A percentile compares a stretch with the other conserved stretches of the same genome.
Conservation (phyloP, 805 yeast species). For the Metschnikowia matae region DNA sequence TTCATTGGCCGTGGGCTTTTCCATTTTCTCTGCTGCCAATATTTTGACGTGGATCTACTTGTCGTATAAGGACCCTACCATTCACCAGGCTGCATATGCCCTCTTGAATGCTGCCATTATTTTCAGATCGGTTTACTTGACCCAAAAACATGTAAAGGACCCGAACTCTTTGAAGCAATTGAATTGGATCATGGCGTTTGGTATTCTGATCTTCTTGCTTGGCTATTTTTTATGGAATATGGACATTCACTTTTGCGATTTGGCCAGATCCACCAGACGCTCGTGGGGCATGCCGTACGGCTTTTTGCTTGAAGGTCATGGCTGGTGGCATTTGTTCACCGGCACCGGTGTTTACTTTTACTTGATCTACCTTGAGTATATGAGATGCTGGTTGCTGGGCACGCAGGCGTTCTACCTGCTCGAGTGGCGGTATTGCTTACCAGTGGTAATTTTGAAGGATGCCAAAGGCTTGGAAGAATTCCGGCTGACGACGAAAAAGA, state of each 20-base stretch:
- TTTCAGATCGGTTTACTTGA: constrained; percentile 50
- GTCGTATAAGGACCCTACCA: constrained; percentile 71
- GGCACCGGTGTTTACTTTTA: constrained; percentile 87
- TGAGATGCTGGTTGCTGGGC: constrained; percentile 63
- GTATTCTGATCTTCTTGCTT: constrained; percentile 57
- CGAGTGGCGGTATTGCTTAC: constrained; percentile 48
- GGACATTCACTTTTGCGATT: constrained; percentile 74
- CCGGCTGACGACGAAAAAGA: constrained; percentile 4
- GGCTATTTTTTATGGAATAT: constrained; percentile 89
- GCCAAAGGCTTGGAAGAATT: constrained; percentile 12
- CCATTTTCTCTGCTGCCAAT: constrained; percentile 51
- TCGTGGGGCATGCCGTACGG: constrained; percentile 79
- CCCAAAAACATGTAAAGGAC: constrained; percentile 51
- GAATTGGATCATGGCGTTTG: constrained; percentile 51
- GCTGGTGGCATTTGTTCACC: constrained; percentile 94
- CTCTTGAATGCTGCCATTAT: constrained; percentile 71
- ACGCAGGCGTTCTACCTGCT: constrained; percentile 52
- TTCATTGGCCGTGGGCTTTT: constrained; percentile 43
- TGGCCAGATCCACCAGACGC: constrained; percentile 57
- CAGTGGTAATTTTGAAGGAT: constrained; percentile 16
- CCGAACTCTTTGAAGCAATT: constrained; percentile 43
- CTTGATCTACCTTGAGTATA: constrained; percentile 71
- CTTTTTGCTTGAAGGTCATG: constrained; percentile 82
- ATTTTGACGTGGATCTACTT: constrained; percentile 69
- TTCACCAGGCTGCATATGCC: constrained; percentile 87